A percentile compares a stretch with the other conserved stretches of the same genome.
Conservation (phyloP, 495 filamentous ascomycete genomes). For the Barbatosphaeria neglecta region DNA sequence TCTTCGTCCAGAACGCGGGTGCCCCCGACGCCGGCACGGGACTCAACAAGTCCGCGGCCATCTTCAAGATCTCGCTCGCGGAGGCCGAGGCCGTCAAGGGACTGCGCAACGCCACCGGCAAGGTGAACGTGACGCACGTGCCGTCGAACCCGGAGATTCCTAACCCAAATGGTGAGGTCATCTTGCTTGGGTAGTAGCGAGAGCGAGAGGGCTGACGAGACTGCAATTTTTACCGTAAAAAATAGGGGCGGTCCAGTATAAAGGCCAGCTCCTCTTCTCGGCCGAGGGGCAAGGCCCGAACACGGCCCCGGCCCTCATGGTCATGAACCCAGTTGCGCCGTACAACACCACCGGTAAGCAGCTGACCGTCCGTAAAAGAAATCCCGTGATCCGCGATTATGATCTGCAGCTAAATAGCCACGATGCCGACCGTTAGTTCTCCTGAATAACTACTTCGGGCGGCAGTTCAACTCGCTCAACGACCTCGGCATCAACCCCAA, state of each 20-base stretch:
- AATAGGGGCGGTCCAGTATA: constrained; percentile 38
- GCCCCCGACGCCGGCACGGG: constrained; percentile 33
- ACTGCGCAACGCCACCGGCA: constrained; percentile 27
- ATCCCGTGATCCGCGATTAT: too few species aligned
- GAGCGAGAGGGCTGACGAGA: too few species aligned
- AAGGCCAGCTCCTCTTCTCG: constrained; percentile 29
- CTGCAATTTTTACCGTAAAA: too few species aligned
- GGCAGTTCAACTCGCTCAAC: constrained; percentile 51
- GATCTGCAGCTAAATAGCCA: too few species aligned
- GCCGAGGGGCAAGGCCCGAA: constrained; percentile 37
- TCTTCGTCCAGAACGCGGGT: constrained; percentile 43
- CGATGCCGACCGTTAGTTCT: too few species aligned
- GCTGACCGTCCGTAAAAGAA: neutral
- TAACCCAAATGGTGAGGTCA: constrained; percentile 39
- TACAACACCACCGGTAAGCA: constrained; percentile 37
- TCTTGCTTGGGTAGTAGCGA: too few species aligned
- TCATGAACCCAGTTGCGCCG: constrained; percentile 35
- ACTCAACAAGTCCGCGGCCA: constrained; percentile 36
- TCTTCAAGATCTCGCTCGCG: constrained; percentile 36
- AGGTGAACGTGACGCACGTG: constrained; percentile 25
- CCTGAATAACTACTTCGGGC: constrained; percentile 43
- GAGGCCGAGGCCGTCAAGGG: constrained; percentile 24
- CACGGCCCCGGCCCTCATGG: constrained; percentile 24
- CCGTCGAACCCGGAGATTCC: constrained; percentile 23
- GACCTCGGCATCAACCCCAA: constrained; percentile 39